These are phyloP conservation scores for Trichoderma sp. DNA, from an alignment of 2,329 filamentous ascomycete genomes.

Conservation along the genomic window DNA sequence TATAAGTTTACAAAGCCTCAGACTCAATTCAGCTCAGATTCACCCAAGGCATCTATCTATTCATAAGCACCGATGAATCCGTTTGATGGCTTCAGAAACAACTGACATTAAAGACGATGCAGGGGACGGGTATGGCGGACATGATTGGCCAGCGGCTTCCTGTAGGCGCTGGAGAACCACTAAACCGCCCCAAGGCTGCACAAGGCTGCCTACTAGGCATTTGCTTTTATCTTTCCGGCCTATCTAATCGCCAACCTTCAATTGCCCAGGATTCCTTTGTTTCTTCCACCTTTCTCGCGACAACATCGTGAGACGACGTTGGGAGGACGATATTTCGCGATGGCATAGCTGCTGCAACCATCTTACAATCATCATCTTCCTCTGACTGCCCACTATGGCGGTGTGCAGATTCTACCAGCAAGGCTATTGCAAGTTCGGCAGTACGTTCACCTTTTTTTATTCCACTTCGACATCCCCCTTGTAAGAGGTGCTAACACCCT, in stretches of 20 bases:
- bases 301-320: not conserved
- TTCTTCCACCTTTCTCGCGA: slow-evolving; percentile 1
- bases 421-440: slow-evolving; percentile 51
- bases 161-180: not conserved
- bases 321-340: slow-evolving; percentile 1
- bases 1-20: not conserved
- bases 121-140: slow-evolving; percentile 36
- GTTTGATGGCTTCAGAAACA: not conserved
- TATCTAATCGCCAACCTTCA: slow-evolving; percentile 7
- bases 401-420: slow-evolving; percentile 50
- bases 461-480: not conserved
- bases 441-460: slow-evolving; percentile 35
- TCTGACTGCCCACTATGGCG: slow-evolving; percentile 31
- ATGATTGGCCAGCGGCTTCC: not conserved
- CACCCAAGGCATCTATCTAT: not conserved
- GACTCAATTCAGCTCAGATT: not conserved
- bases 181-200: slow-evolving; percentile 17
- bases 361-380: not conserved
- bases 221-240: slow-evolving; percentile 11
- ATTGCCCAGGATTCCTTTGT: not conserved
- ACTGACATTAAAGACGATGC: not conserved
- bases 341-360: slow-evolving; percentile 12
- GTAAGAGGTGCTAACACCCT: not conserved
- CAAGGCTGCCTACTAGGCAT: slow-evolving; percentile 20
- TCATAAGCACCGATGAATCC: not conserved